Conservation (phyloP, 176 grass and related monocot genomes). For the Oryza nivara region DNA sequence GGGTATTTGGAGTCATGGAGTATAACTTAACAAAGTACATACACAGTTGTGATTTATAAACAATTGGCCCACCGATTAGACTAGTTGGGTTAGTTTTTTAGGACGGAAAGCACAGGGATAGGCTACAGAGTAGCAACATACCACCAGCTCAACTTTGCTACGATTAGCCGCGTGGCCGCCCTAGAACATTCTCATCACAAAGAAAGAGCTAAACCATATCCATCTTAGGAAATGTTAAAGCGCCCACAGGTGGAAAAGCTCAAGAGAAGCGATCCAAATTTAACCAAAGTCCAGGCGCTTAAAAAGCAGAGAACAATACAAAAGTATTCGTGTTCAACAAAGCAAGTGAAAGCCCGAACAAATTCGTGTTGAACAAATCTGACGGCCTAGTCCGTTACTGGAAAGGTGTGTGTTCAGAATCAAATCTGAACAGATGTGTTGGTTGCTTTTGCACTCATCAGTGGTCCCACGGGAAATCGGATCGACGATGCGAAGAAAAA, state of each 20-base stretch:
- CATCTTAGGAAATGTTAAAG: background rate
- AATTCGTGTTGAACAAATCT: conserved; percentile 21
- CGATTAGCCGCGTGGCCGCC: background rate
- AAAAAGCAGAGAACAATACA: conserved; percentile 16
- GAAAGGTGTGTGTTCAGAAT: background rate
- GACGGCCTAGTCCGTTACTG: background rate
- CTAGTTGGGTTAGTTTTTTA: background rate
- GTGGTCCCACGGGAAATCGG: conserved; percentile 14
- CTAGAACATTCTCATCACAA: conserved; percentile 18
- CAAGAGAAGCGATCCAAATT: conserved; percentile 32
- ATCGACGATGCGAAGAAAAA: conserved; percentile 1
- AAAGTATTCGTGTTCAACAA: conserved; percentile 3
- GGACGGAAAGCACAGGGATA: background rate
- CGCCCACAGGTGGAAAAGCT: conserved; percentile 23
- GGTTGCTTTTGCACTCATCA: background rate
- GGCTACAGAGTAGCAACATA: background rate
- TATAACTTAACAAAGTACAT: background rate
- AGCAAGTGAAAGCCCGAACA: conserved; percentile 11
- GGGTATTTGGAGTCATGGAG: background rate
- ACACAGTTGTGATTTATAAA: background rate
- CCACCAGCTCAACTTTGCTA: background rate
- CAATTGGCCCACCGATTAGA: background rate
- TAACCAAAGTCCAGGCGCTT: conserved; percentile 10
- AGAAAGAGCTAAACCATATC: conserved; percentile 4
- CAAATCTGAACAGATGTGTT: background rate